Evolutionary conservation across 2,329 filamentous ascomycete species (phyloP).

Genomic region (Colletotrichum karsti): DNA sequence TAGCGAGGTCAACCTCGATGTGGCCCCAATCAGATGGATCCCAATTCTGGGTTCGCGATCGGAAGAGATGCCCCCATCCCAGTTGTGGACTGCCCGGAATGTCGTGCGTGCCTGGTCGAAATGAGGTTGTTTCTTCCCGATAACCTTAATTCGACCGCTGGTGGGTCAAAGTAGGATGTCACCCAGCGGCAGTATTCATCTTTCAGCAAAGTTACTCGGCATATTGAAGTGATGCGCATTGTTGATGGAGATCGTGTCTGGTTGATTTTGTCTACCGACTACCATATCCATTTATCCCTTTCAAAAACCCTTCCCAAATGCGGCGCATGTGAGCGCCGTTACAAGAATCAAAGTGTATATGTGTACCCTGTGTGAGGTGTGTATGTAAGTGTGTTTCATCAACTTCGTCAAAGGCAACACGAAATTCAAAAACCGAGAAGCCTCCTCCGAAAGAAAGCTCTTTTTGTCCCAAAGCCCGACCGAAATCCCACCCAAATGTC

Average conservation of each 20-base stretch:
- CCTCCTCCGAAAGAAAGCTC: background rate
- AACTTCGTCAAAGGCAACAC: slow-evolving; percentile 13
- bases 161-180: background rate
- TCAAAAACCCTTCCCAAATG: slow-evolving; percentile 23
- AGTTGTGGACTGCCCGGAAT: no score
- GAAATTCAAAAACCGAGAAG: background rate
- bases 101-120: no score
- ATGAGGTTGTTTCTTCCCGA: background rate
- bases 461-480: slow-evolving; percentile 8
- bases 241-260: slow-evolving; percentile 1
- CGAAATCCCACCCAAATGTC: background rate
- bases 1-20: no score
- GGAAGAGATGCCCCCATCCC: no score
- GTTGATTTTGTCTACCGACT: slow-evolving; percentile 8
- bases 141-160: slow-evolving; percentile 17
- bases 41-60: no score
- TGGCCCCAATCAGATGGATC: no score
- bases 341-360: slow-evolving; percentile 24
- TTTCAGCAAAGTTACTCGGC: rapidly evolving
- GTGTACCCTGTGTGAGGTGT: background rate
- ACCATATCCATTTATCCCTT: background rate
- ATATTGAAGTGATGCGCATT: background rate
- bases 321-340: background rate
- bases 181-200: background rate
- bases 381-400: slow-evolving; percentile 22